Evolutionary conservation across 768 basidiomycete genomes (phyloP).

Genomic region (Paxillus involutus): DNA sequence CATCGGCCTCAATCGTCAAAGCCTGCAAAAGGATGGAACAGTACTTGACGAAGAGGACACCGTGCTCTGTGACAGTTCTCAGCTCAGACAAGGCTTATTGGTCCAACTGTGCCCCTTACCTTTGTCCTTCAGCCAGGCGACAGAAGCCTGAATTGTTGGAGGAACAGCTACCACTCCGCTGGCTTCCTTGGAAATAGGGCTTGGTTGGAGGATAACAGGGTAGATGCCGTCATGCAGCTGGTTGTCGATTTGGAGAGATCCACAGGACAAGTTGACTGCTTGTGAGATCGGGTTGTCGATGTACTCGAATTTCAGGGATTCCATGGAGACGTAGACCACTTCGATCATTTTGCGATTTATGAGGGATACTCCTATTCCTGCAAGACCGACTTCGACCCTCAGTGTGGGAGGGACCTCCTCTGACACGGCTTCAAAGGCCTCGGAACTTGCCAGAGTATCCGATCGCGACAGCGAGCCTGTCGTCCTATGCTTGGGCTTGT

Average conservation of each 20-base stretch:
- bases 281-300: conserved; percentile 76
- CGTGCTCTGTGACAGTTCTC: conserved; percentile 66
- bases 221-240: conserved; percentile 95
- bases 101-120: conserved; percentile 42
- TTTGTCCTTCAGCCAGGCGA: conserved; percentile 91
- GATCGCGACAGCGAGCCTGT: conserved; percentile 50
- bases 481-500: conserved; percentile 69
- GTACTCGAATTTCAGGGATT: conserved; percentile 82
- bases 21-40: conserved; percentile 93
- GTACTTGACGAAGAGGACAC: conserved; percentile 97
- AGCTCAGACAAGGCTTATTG: background rate
- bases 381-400: conserved; percentile 70
- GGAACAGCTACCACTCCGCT: conserved; percentile 70
- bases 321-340: conserved; percentile 83
- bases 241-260: conserved; percentile 93
- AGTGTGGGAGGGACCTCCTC: conserved; percentile 71
- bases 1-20: conserved; percentile 93
- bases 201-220: conserved; percentile 94
- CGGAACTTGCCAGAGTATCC: conserved; percentile 67
- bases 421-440: conserved; percentile 82
- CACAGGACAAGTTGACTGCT: conserved; percentile 76
- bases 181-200: conserved; percentile 76
- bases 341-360: conserved; percentile 87
- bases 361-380: conserved; percentile 90
- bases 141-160: conserved; percentile 86